Evolutionary conservation across 306 rosid genomes (phyloP).

Genomic region (Ziziphus jujuba): DNA sequence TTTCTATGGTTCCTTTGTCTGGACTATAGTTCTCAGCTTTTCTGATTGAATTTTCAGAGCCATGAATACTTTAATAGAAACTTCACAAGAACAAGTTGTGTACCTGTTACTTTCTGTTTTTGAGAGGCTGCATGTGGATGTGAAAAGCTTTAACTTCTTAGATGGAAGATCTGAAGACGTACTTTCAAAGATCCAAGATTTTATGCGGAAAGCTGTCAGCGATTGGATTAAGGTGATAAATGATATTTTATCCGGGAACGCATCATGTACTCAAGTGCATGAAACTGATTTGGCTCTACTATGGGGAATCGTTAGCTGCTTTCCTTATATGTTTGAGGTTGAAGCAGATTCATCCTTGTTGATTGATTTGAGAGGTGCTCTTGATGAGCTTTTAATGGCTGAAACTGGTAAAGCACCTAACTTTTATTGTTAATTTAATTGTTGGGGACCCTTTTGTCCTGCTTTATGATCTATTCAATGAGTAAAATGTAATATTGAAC

Average conservation of each 20-base stretch:
- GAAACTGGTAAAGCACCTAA: conserved; percentile 50
- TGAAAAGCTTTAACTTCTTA: conserved; percentile 29
- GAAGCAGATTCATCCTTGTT: conserved; percentile 46
- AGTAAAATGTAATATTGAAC: not conserved
- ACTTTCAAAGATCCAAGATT: conserved; percentile 48
- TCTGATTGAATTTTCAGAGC: conserved; percentile 50
- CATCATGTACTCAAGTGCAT: conserved; percentile 34
- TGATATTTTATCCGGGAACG: conserved; percentile 28
- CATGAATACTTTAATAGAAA: conserved; percentile 58
- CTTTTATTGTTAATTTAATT: conserved; percentile 11
- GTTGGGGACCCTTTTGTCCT: not conserved
- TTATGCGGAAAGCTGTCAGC: conserved; percentile 40
- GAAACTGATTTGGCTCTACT: conserved; percentile 57
- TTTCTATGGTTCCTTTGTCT: conserved; percentile 11
- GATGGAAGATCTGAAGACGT: conserved; percentile 38
- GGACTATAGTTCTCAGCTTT: conserved; percentile 19
- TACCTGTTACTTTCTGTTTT: conserved; percentile 56
- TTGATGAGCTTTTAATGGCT: conserved; percentile 47
- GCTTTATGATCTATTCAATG: not conserved
- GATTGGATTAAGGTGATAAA: conserved; percentile 45
- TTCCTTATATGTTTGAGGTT: conserved; percentile 49
- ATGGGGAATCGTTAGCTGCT: conserved; percentile 78
- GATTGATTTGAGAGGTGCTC: conserved; percentile 56
- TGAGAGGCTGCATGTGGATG: conserved; percentile 46
- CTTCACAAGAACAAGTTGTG: conserved; percentile 57